Percentiles rank a stretch among this genome's conserved stretches.
Evolutionary conservation across 148 eudicot genomes (phyloP).

Genomic region (Simmondsia chinensis): DNA sequence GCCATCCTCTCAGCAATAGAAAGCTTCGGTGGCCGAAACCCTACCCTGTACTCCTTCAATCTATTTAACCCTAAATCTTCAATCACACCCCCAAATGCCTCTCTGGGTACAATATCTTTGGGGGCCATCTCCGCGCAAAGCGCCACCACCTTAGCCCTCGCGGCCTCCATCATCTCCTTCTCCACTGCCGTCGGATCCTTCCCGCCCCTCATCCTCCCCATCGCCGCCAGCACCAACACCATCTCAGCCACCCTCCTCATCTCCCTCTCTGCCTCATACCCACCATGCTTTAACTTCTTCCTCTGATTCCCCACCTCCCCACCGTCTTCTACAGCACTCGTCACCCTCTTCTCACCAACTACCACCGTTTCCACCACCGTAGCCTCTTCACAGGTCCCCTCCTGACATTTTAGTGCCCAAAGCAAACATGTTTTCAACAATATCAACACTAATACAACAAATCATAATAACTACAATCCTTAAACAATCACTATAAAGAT

Average conservation of each 20-base stretch:
- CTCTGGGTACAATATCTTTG: conserved; percentile 66
- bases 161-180: conserved; percentile 69
- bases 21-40: conserved; percentile 47
- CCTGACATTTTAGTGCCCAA: no score
- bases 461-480: no score
- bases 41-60: conserved; percentile 45
- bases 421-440: no score
- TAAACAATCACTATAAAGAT: no score
- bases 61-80: conserved; percentile 77
- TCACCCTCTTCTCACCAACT: conserved; percentile 21
- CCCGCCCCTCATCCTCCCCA: conserved; percentile 87
- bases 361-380: conserved; percentile 11
- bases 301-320: conserved; percentile 9
- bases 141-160: conserved; percentile 44
- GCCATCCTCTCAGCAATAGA: conserved; percentile 60
- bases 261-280: conserved; percentile 10
- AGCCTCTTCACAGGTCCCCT: conserved; percentile 8
- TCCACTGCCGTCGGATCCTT: conserved; percentile 51
- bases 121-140: conserved; percentile 62
- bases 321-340: conserved; percentile 5
- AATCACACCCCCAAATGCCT: conserved; percentile 45
- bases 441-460: no score
- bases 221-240: conserved; percentile 68
- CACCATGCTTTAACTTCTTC: conserved; percentile 23
- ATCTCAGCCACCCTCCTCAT: conserved; percentile 74